Base-by-base conservation (phyloP, 148 eudicot genomes). In the Bassia scoparia region DNA sequence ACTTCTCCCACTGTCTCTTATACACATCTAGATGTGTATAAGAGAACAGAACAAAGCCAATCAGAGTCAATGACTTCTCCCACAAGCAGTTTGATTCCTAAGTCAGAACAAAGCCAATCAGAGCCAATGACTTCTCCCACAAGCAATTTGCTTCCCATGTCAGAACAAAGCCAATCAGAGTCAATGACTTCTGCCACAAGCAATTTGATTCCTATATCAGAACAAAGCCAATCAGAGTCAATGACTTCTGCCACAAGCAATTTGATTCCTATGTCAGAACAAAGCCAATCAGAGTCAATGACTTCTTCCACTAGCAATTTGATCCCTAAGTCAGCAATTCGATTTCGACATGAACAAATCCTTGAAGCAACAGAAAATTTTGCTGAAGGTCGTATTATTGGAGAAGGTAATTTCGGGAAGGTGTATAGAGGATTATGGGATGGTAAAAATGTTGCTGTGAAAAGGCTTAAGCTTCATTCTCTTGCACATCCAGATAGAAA, bases 251-350 rank as follows among this genome's bases (percentile, higher is more conserved):
- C 46, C 46, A 41, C 46, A n/a, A n/a, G n/a, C n/a, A n/a, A n/a
- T n/a, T n/a, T n/a, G n/a, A n/a, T n/a, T n/a, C n/a, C n/a, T n/a
- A n/a, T n/a, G n/a, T 41, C n/a, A n/a, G n/a, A n/a, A n/a, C n/a
- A n/a, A n/a, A n/a, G n/a, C n/a, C n/a, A 86, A 35, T 82, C 87
- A 12, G 80, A 83, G 61, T 76, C 83, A 8, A 79, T 83, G 85
- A 62, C 69, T 64, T 88, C 88, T 75, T 52, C 46, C 46, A 41
- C 46, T 8, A 3, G 12, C 46, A 41, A 6, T 41, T 41, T 14
- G 12, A 14, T 41, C 12, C 46, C 46, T 41, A 41, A 41, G 12
- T 8, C 9, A 14, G 46, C 12, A 41, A 41, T 41, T 7, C 9
- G 1, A 0, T 41, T 8, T 41, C 46, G 12, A 8, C 46, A 8